Conservation (phyloP, 2,329 filamentous ascomycete genomes). For the Pseudofabraea citricarpa region DNA sequence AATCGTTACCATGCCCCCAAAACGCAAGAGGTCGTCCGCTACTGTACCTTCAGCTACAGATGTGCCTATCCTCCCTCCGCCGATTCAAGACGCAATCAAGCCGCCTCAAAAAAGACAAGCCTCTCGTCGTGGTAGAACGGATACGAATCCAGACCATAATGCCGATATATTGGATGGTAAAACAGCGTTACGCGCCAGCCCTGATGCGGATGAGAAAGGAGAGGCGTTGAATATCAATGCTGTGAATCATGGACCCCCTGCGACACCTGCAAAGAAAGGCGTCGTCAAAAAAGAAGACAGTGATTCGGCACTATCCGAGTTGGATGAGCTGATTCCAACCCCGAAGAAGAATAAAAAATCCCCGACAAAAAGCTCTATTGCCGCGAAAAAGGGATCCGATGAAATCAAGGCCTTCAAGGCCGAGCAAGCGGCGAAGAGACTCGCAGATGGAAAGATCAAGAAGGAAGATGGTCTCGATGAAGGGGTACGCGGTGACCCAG, state of each 20-base stretch:
- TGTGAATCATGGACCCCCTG: slow-evolving; percentile 2
- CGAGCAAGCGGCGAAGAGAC: slow-evolving; percentile 25
- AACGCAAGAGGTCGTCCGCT: slow-evolving; percentile 24
- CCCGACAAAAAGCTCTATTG: slow-evolving; percentile 24
- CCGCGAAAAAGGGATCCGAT: slow-evolving; percentile 27
- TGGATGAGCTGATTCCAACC: slow-evolving; percentile 3
- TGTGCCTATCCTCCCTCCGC: not conserved
- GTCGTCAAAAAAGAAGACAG: slow-evolving; percentile 12
- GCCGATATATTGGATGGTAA: slow-evolving; percentile 25
- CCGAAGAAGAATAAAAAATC: slow-evolving; percentile 21
- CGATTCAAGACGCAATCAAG: slow-evolving; percentile 3
- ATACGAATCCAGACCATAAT: slow-evolving; percentile 27
- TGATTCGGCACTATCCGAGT: slow-evolving; percentile 16
- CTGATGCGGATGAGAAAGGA: slow-evolving; percentile 24
- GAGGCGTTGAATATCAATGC: slow-evolving; percentile 18
- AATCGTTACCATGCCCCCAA: slow-evolving; percentile 24
- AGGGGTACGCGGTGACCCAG: slow-evolving; percentile 21
- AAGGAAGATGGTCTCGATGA: slow-evolving; percentile 21
- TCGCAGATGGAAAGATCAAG: slow-evolving; percentile 18
- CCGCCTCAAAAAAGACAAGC: slow-evolving; percentile 15
- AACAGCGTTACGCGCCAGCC: slow-evolving; percentile 24
- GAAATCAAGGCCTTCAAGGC: slow-evolving; percentile 27
- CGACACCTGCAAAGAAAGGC: slow-evolving; percentile 8
- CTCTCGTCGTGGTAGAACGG: slow-evolving; percentile 16
- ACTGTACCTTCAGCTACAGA: not conserved